phyloP scores from a whole-genome alignment of 768 basidiomycete genomes.

The Kwoniella shandongensis region DNA sequence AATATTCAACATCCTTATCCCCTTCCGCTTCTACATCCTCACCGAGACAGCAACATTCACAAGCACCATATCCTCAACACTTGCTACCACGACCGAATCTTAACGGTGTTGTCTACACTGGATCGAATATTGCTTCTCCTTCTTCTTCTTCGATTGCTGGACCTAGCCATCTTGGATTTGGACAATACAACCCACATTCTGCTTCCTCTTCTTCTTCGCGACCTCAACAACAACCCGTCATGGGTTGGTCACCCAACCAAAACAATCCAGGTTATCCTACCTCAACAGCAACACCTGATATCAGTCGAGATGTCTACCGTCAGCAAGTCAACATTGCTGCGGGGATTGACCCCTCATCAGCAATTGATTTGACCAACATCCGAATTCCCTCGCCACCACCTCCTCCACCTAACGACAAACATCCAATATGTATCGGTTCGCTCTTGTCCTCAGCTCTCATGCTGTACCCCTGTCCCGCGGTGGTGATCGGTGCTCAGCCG shows the following conservation, averaged over 20 bases:
- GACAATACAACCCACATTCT: conserved; percentile 1
- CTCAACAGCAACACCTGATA: too few relatives aligned
- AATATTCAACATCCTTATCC: neutral
- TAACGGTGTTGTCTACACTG: conserved; percentile 9
- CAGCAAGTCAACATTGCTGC: neutral
- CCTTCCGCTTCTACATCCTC: neutral
- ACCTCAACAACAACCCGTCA: neutral
- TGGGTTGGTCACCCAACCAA: conserved; percentile 9
- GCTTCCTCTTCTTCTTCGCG: conserved; percentile 1
- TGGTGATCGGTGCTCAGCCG: conserved; percentile 28
- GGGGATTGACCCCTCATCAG: conserved; percentile 12
- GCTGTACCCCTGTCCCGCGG: conserved; percentile 42
- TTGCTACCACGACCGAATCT: neutral
- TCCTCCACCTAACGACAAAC: conserved; percentile 20
- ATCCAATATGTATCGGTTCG: conserved; percentile 44
- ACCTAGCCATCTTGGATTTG: conserved; percentile 10
- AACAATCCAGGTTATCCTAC: conserved; percentile 2
- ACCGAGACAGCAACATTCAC: neutral
- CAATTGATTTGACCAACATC: conserved; percentile 18
- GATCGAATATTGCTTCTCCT: conserved; percentile 1
- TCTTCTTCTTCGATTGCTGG: conserved; percentile 5
- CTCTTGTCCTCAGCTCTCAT: conserved; percentile 32
- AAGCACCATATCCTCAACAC: neutral
- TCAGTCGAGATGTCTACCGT: neutral
- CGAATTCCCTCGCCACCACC: conserved; percentile 27